Evolutionary conservation across 805 yeast genomes (phyloP), one percentile per base, ranked within the genome.

Genomic region (Starmerella sp.): DNA sequence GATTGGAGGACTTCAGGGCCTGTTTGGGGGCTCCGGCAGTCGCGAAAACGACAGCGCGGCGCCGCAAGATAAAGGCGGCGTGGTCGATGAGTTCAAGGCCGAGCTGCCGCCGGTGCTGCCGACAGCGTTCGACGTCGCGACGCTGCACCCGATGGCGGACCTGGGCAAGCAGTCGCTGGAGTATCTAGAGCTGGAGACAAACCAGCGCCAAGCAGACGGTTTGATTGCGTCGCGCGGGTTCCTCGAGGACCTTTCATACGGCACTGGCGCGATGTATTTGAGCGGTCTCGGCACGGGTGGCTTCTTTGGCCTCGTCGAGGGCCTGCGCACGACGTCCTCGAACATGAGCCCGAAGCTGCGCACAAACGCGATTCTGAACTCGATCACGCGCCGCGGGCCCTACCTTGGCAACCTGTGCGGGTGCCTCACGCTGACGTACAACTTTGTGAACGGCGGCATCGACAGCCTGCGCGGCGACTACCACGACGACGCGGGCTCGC

Each of bases 231-330:
- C 95, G n/a, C 83, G 97, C 73, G 95, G 95, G 63, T 93, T 96
- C 95, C 79, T 89, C 14, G 98, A 93, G 70, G 97, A 93, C 73
- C 77, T 93, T 61, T 89, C 97, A 78, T 93, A 93, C 71, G 98
- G 98, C 63, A 85, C 97, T 10, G 98, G 98, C 71, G 82, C 96
- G 6, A 88, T 89, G 52, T 93, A 93, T 68, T 76, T 93, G 62
- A 63, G 85, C 35, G 75, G 95, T 44, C 77, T 93, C 61, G 95
- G 95, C 37, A 57, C 81, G 45, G 98, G 98, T 71, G 98, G 98
- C 57, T 72, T 82, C 13, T 84, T 81, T 65, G 98, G 98, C 57
- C 73, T 90, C 58, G 79, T 81, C 57, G 96, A 91, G 71, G 97
- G 98, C 59, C 65, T 93, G 54, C 77, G 77, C 58, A 81, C 81